Evolutionary conservation across 768 basidiomycete genomes (phyloP).

Genomic region (Suillus hirtellus): DNA sequence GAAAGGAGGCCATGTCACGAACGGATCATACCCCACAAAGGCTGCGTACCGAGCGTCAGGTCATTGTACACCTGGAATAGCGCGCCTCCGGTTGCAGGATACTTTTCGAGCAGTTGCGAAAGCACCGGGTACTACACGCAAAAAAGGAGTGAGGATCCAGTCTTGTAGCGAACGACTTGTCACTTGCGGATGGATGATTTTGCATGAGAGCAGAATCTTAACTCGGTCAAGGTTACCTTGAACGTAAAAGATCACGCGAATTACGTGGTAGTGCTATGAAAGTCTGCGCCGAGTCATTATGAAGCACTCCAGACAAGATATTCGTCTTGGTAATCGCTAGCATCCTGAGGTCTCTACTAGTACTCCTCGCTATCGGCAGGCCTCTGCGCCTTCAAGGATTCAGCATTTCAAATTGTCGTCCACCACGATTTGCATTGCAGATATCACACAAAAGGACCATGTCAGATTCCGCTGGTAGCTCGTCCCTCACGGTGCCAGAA

Average conservation of each 20-base stretch:
- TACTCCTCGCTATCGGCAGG: slow-evolving; percentile 21
- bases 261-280: background rate
- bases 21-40: background rate
- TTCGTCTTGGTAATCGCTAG: slow-evolving; percentile 11
- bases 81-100: slow-evolving; percentile 58
- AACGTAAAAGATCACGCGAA: slow-evolving; percentile 4
- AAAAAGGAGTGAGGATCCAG: background rate
- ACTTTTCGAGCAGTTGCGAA: slow-evolving; percentile 51
- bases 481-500: slow-evolving; percentile 54
- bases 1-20: slow-evolving; percentile 3
- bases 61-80: slow-evolving; percentile 82
- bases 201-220: slow-evolving; percentile 2
- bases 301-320: slow-evolving; percentile 2
- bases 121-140: slow-evolving; percentile 46
- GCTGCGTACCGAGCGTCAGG: slow-evolving; percentile 52
- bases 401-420: background rate
- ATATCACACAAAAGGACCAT: slow-evolving; percentile 5
- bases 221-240: background rate
- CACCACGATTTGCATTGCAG: background rate
- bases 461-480: slow-evolving; percentile 1
- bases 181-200: slow-evolving; percentile 9
- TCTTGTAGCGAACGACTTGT: background rate
- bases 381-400: slow-evolving; percentile 28
- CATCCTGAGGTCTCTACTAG: slow-evolving; percentile 22
- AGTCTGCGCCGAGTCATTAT: background rate